Percentiles rank a stretch among this genome's conserved stretches.
Evolutionary conservation across 805 yeast species (phyloP).

Genomic region (Brettanomyces custersianus): DNA sequence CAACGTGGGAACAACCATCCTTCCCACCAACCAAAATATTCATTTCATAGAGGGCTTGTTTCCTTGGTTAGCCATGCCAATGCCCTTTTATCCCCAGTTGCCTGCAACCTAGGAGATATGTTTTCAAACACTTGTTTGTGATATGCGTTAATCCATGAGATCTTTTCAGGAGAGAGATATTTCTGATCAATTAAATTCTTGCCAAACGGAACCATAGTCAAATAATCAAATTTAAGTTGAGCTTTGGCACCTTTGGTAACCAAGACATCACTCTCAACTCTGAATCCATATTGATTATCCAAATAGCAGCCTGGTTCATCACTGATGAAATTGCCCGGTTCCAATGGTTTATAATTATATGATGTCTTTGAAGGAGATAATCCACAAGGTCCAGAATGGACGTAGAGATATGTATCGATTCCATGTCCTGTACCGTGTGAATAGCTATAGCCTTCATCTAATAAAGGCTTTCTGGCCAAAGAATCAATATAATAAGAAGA

Average conservation of each 20-base stretch:
- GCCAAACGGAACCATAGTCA: slow-evolving; percentile 83
- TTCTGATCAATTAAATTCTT: slow-evolving; percentile 55
- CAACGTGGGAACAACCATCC: too few relatives aligned
- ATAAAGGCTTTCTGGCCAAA: slow-evolving; percentile 73
- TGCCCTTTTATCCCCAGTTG: slow-evolving; percentile 48
- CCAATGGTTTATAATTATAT: slow-evolving; percentile 38
- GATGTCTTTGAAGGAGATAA: slow-evolving; percentile 38
- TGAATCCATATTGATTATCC: slow-evolving; percentile 82
- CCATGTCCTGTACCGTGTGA: slow-evolving; percentile 98
- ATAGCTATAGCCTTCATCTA: slow-evolving; percentile 78
- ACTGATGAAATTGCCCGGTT: slow-evolving; percentile 67
- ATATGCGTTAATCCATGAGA: slow-evolving; percentile 58
- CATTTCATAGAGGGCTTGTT: too few relatives aligned
- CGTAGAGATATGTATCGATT: slow-evolving; percentile 83
- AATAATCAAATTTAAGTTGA: slow-evolving; percentile 61
- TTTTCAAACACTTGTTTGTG: slow-evolving; percentile 49
- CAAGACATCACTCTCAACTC: slow-evolving; percentile 79
- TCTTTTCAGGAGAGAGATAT: slow-evolving; percentile 54
- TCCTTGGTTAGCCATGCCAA: slow-evolving; percentile 66
- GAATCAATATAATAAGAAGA: slow-evolving; percentile 72
- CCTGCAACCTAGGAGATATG: slow-evolving; percentile 41
- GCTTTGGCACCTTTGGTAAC: slow-evolving; percentile 33
- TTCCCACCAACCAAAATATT: too few relatives aligned
- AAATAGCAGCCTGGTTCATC: slow-evolving; percentile 94
- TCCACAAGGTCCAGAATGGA: slow-evolving; percentile 92